Conservation (phyloP, 2,329 filamentous ascomycete species). For the Phialophora chinensis region DNA sequence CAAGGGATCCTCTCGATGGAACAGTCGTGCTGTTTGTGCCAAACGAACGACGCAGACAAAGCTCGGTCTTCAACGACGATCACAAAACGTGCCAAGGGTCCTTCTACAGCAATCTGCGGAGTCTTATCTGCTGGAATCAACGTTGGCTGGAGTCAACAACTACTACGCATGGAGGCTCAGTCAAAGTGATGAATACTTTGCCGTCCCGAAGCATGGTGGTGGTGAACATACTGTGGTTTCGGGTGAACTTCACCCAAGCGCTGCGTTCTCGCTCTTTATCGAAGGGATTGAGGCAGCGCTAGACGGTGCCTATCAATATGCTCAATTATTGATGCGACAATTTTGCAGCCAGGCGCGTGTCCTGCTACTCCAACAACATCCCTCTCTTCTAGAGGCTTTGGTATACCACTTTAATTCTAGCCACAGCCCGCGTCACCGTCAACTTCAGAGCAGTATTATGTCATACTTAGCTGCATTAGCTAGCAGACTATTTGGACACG, state of each 20-base stretch:
- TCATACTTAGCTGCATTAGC: slow-evolving; percentile 8
- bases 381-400: not conserved
- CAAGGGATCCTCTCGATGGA: not conserved
- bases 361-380: slow-evolving; percentile 1
- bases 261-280: not conserved
- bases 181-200: slow-evolving; percentile 12
- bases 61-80: not conserved
- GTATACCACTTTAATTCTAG: not conserved
- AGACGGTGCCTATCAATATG: not conserved
- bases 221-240: not conserved
- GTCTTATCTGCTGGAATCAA: slow-evolving; percentile 17
- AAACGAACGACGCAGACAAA: not conserved
- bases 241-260: not conserved
- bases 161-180: slow-evolving; percentile 22
- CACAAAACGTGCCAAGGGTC: slow-evolving; percentile 5
- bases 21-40: not conserved
- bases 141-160: slow-evolving; percentile 22
- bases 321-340: not conserved
- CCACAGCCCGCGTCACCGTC: not conserved
- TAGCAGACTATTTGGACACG: slow-evolving; percentile 10
- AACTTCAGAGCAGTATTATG: not conserved
- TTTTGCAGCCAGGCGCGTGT: not conserved
- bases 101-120: slow-evolving; percentile 21
- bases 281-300: not conserved
- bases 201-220: not conserved